Conservation (phyloP, 2,329 filamentous ascomycete species). For the Arthrobotrys sphaeroides region DNA sequence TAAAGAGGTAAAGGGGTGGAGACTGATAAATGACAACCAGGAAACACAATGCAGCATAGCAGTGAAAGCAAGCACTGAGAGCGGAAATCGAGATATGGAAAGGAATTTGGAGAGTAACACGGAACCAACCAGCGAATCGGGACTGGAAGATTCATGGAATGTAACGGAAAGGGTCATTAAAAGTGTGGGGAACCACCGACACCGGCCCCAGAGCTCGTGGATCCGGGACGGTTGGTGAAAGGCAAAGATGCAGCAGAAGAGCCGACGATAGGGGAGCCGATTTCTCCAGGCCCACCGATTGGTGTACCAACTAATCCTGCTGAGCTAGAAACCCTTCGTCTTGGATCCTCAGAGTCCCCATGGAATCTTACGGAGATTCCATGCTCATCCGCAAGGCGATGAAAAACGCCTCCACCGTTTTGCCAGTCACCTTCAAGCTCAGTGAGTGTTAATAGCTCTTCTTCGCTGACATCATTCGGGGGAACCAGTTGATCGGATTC, state of each 20-base stretch:
- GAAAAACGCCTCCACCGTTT: constrained; percentile 91
- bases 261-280: constrained; percentile 32
- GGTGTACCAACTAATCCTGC: constrained; percentile 28
- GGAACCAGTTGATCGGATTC: constrained; percentile 68
- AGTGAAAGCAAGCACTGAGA: constrained; percentile 9
- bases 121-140: neutral
- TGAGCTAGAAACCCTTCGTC: constrained; percentile 26
- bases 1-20: constrained; percentile 5
- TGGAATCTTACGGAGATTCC: constrained; percentile 48
- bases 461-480: constrained; percentile 68
- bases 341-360: constrained; percentile 13
- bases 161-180: neutral
- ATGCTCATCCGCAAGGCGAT: constrained; percentile 68
- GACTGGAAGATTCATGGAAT: neutral
- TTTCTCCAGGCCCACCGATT: constrained; percentile 37
- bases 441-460: constrained; percentile 82
- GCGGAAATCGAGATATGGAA: neutral
- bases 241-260: constrained; percentile 14
- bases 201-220: constrained; percentile 21
- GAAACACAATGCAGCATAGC: constrained; percentile 32
- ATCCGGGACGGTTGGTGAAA: constrained; percentile 26
- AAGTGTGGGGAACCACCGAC: constrained; percentile 41
- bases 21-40: constrained; percentile 18
- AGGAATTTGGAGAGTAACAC: neutral
- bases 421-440: constrained; percentile 86